A percentile compares a stretch with the other conserved stretches of the same genome.
phyloP scores from a whole-genome alignment of 23 red algal species.

The Cyanidioschyzon merolae region DNA sequence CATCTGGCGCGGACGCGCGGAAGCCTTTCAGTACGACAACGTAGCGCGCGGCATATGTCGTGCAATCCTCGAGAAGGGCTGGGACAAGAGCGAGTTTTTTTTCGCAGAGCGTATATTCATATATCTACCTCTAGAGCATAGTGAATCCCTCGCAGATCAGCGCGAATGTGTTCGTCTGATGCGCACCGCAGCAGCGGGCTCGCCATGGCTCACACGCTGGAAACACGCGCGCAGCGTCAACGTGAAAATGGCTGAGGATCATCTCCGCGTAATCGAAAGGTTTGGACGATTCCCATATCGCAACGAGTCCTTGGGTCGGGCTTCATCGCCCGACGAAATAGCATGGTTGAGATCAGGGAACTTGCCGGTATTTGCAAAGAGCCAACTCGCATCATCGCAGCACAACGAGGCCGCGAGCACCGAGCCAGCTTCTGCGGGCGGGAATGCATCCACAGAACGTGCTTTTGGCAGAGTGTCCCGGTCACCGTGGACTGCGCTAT shows the following conservation, averaged over 20 bases:
- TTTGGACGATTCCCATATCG: constrained; percentile 59
- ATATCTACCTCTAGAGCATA: constrained; percentile 52
- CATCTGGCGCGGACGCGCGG: constrained; percentile 46
- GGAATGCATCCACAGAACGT: too few relatives aligned
- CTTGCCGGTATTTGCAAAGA: background rate
- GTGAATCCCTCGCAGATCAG: constrained; percentile 37
- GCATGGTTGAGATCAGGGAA: constrained; percentile 17
- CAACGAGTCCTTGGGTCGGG: constrained; percentile 38
- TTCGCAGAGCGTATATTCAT: constrained; percentile 33
- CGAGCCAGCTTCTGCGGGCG: too few relatives aligned
- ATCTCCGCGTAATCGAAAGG: constrained; percentile 49
- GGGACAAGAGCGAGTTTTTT: constrained; percentile 33
- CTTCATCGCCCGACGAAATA: constrained; percentile 37
- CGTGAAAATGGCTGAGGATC: constrained; percentile 32
- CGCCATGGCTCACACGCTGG: constrained; percentile 29
- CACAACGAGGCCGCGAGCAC: too few relatives aligned
- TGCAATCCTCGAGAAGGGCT: constrained; percentile 14
- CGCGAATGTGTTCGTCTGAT: constrained; percentile 28
- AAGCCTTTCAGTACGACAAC: constrained; percentile 50
- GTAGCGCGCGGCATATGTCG: constrained; percentile 14
- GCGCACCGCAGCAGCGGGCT: background rate
- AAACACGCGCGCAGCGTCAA: constrained; percentile 17
- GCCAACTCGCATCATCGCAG: background rate
- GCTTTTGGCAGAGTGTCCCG: too few relatives aligned
- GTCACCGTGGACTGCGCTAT: too few relatives aligned